Percentiles rank a stretch among this genome's conserved stretches.
Evolutionary conservation across 169 alveolate genomes (phyloP).

Genomic region (Eimeria brunetti): DNA sequence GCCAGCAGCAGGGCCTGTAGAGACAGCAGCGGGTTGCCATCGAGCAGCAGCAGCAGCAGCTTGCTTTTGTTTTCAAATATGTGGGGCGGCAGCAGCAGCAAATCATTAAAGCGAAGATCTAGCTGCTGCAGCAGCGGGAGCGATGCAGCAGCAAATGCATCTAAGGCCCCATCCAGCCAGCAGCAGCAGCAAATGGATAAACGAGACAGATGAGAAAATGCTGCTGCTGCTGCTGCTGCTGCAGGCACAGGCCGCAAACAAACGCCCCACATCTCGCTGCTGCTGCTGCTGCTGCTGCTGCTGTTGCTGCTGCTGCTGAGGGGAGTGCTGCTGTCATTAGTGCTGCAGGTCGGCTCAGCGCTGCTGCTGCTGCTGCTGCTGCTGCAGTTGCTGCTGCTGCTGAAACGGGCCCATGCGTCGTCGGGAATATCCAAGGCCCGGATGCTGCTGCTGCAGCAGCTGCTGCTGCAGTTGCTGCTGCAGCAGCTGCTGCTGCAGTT

Average conservation of each 20-base stretch:
- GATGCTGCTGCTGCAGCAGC: not conserved
- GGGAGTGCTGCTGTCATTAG: conserved; percentile 4
- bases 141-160: conserved; percentile 29
- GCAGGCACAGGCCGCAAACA: not conserved
- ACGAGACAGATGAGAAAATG: not conserved
- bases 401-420: not conserved
- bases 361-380: not conserved
- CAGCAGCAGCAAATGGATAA: conserved; percentile 18
- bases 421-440: not conserved
- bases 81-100: conserved; percentile 25
- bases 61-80: not conserved
- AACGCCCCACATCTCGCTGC: conserved; percentile 2
- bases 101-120: not conserved
- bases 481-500: conserved; percentile 9
- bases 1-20: not conserved
- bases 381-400: not conserved
- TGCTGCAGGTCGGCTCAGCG: not conserved
- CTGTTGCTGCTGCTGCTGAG: conserved; percentile 12
- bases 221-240: not conserved
- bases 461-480: not conserved
- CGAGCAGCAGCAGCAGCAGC: conserved; percentile 31
- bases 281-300: conserved; percentile 44
- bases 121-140: conserved; percentile 57
- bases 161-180: not conserved
- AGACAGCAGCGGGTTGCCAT: conserved; percentile 23